Base-by-base conservation (phyloP, 2,329 filamentous ascomycete species). In the Fusarium brevicatenulatum region DNA sequence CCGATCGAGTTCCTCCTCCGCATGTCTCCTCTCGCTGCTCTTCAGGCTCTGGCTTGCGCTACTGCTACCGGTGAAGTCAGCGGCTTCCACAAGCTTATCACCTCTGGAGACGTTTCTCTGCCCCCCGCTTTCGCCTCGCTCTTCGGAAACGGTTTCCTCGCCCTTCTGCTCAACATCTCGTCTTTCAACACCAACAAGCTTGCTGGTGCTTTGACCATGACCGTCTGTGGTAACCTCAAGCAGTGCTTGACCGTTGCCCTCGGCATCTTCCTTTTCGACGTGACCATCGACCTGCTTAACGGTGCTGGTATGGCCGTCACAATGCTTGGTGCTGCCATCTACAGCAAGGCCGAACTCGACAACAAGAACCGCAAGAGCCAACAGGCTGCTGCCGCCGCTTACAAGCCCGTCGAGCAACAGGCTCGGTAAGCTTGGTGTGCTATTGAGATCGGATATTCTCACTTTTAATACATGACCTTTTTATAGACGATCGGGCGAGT, bases 1-100 rank as follows among this genome's bases (percentile, higher is more conserved):
- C 86, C 89, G 5, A 83, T 90, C 68, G 90, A 91, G 76, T 85
- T 91, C 23, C 85, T 91, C n/a, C 84, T 89, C 76, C 86, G 88
- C 78, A 89, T 91, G 87, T 89, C 88, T 18, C 90, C 89, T 3
- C 83, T 91, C 13, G 89, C 90, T 16, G 87, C 85, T 43, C 75
- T 86, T 42, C 88, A 90, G 79, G 87, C 87, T 21, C 74, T 90
- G 49, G 76, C 85, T 46, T 89, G 86, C 79, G 86, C 88, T 25
- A 81, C 82, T 59, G 81, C 85, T 36, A 86, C 84, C 21, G 89
- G 89, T 65, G 90, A 91, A 78, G 79, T 89, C 16, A 71, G 78
- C 36, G 80, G 78, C 36, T 85, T 87, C 73, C 78, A 80, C 52
- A 75, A 80, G 34, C 78, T 81, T 37, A 79, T 84, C 66, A 76